Evolutionary conservation across 1,284 basidiomycete species (phyloP), one percentile per base, ranked within the genome.

Genomic region (Heterobasidion occidentale): DNA sequence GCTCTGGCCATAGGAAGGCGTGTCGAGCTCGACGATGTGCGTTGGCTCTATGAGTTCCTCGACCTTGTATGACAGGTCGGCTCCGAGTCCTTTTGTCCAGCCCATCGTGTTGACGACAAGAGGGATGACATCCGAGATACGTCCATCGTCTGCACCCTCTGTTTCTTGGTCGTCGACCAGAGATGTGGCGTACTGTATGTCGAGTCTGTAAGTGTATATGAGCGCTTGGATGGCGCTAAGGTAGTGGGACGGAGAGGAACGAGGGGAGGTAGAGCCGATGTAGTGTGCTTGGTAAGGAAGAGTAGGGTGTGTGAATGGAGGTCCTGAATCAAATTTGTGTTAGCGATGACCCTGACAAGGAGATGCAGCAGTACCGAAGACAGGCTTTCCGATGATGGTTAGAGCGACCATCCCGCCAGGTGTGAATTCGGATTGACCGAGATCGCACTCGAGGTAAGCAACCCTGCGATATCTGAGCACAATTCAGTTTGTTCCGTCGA

Each of bases 41-140:
- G 83, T 84, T 0, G 93, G 85, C 51, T 80, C 74, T 1, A 86
- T 71, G 15, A 86, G 71, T 2, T 77, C 77, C 65, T 94, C 86
- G 50, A 98, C 84, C 59, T 80, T 80, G 2, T 69, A 68, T 9
- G 86, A 79, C 3, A 99, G 72, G 62, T 97, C 92, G 17, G 86
- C 87, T 1, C 96, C 96, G 1, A 98, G 81, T 2, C 96, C 96
- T 69, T 96, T 98, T 14, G 84, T 82, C 96, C 96, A 99, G 2
- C 96, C 96, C 82, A 96, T 95, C 0, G 92, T 98, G 69, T 99
- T 99, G 56, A 98, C 82, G 9, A 98, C 80, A 6, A 99, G 80
- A 0, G 96, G 96, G 4, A 92, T 78, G n/a, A 68, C 58, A 55
- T 85, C 81, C 1, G 64, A 60, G 51, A 84, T 77, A 46, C 77